Percentiles rank a stretch among this genome's conserved stretches.
Evolutionary conservation across 2,329 filamentous ascomycete species (phyloP).

Genomic region (Cladorrhinum sp.): DNA sequence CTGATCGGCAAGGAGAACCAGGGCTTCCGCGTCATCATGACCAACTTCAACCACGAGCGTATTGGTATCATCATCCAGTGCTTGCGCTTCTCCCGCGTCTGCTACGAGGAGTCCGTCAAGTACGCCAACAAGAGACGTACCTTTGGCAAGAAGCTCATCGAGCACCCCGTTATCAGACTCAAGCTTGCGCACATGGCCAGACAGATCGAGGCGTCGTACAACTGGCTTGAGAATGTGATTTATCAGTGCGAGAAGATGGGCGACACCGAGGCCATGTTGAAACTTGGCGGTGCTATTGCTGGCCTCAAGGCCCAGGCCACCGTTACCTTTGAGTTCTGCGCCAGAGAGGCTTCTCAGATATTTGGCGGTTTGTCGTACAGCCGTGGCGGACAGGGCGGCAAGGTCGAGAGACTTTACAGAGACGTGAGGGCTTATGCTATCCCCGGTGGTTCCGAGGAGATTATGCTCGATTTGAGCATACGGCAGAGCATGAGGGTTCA

Average conservation of each 20-base stretch:
- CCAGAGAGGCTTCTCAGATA: slow-evolving; percentile 93
- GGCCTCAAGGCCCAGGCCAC: slow-evolving; percentile 92
- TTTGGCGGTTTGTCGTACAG: slow-evolving; percentile 93
- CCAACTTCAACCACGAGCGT: slow-evolving; percentile 99
- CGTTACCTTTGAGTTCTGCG: slow-evolving; percentile 95
- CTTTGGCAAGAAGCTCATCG: slow-evolving; percentile 93
- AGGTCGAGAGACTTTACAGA: slow-evolving; percentile 90
- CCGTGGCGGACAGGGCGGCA: slow-evolving; percentile 88
- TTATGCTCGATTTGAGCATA: slow-evolving; percentile 97
- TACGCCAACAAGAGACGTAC: slow-evolving; percentile 97
- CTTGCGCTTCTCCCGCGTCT: slow-evolving; percentile 90
- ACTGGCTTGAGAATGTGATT: slow-evolving; percentile 93
- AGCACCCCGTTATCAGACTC: slow-evolving; percentile 94
- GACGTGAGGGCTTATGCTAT: slow-evolving; percentile 96
- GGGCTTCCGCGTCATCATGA: slow-evolving; percentile 99
- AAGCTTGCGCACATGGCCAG: slow-evolving; percentile 98
- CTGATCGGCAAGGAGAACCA: slow-evolving; percentile 96
- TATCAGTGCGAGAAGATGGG: slow-evolving; percentile 92
- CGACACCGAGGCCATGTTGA: slow-evolving; percentile 92
- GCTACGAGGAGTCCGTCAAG: slow-evolving; percentile 93
- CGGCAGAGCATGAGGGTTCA: slow-evolving; percentile 76
- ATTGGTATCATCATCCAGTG: slow-evolving; percentile 99
- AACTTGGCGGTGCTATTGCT: slow-evolving; percentile 91
- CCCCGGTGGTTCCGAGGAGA: slow-evolving; percentile 93
- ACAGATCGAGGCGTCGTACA: slow-evolving; percentile 95